Conservation (phyloP, 176 grass and related monocot genomes). For the Tillandsia leiboldiana region DNA sequence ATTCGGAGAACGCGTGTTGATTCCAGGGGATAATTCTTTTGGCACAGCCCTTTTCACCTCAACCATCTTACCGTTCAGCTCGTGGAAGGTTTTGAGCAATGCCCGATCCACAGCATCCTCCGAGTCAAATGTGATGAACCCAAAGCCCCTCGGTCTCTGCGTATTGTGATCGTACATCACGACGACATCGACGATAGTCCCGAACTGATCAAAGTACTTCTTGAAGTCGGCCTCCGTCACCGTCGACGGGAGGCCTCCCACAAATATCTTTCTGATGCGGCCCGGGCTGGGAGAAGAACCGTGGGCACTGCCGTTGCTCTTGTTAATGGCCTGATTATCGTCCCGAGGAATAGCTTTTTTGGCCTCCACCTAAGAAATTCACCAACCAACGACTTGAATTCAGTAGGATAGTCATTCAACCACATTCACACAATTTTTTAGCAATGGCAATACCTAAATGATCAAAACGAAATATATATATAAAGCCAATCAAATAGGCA, state of each 20-base stretch:
- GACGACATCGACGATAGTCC: constrained; percentile 84
- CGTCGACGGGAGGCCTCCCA: constrained; percentile 75
- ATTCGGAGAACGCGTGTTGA: constrained; percentile 48
- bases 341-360: constrained; percentile 92
- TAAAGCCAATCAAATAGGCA: neutral
- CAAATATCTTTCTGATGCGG: constrained; percentile 89
- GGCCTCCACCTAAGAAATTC: constrained; percentile 60
- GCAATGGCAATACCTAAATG: neutral
- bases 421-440: neutral
- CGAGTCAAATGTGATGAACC: constrained; percentile 95
- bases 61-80: constrained; percentile 93
- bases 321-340: constrained; percentile 62
- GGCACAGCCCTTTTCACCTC: constrained; percentile 94
- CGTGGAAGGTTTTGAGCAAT: constrained; percentile 75
- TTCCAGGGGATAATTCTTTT: constrained; percentile 83
- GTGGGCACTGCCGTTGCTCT: constrained; percentile 49
- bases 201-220: constrained; percentile 93
- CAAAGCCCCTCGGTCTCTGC: constrained; percentile 84
- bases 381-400: constrained; percentile 14
- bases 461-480: neutral
- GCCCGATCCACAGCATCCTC: constrained; percentile 80
- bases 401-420: too few species aligned
- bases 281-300: constrained; percentile 56
- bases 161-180: constrained; percentile 98
- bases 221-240: constrained; percentile 82